Evolutionary conservation across 2,329 filamentous ascomycete species (phyloP).

Genomic region (Colletotrichum camelliae): DNA sequence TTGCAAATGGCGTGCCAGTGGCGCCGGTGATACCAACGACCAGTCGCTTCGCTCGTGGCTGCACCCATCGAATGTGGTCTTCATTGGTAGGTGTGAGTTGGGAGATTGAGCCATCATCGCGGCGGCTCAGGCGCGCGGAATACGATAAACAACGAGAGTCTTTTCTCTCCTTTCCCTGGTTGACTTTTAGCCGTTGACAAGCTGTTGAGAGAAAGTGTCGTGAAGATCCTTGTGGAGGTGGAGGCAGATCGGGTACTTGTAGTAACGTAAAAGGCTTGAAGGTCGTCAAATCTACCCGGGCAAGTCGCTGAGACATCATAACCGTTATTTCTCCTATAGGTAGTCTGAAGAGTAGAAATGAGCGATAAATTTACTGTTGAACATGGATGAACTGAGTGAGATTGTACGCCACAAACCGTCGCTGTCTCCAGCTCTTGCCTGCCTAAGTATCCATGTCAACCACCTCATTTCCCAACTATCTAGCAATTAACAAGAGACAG

Average conservation of each 20-base stretch:
- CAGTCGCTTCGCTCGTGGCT: neutral
- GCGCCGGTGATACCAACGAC: constrained; percentile 56
- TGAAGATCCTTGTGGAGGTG: neutral
- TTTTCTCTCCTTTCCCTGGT: neutral
- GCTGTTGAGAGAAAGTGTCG: neutral
- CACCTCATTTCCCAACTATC: neutral
- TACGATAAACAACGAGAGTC: neutral
- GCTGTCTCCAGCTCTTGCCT: neutral
- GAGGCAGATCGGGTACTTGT: neutral
- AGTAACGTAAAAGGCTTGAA: neutral
- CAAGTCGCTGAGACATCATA: neutral
- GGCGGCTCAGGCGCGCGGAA: neutral
- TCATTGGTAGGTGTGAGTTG: neutral
- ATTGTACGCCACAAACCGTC: neutral
- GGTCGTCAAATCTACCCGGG: neutral
- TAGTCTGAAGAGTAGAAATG: neutral
- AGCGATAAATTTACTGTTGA: neutral
- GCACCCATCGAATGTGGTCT: neutral
- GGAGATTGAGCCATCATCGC: neutral
- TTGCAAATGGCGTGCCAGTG: constrained; percentile 48
- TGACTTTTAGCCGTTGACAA: neutral
- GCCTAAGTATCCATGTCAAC: neutral
- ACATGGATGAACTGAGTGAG: neutral
- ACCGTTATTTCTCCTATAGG: neutral
- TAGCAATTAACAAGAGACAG: neutral